Evolutionary conservation across 2,329 filamentous ascomycete genomes (phyloP).

Genomic region (Neofusicoccum sp.): DNA sequence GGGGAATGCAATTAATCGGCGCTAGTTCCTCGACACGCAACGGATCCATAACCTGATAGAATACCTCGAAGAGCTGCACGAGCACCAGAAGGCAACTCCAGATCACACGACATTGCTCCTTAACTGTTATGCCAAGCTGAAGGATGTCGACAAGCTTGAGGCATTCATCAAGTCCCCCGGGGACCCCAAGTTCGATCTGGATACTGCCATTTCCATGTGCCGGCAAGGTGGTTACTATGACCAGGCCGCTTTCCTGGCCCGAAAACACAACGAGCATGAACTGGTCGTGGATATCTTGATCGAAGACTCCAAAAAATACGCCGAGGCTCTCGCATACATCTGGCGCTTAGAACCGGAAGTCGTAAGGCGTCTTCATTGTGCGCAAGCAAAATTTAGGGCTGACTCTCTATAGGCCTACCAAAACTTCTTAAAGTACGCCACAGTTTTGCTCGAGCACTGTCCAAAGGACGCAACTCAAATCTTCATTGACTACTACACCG

Average conservation of each 20-base stretch:
- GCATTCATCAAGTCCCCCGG: conserved; percentile 94
- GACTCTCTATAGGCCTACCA: conserved; percentile 64
- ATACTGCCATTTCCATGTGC: conserved; percentile 97
- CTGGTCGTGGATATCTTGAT: conserved; percentile 94
- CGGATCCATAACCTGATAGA: conserved; percentile 96
- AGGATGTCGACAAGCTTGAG: conserved; percentile 94
- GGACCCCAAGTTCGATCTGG: conserved; percentile 92
- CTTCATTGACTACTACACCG: conserved; percentile 94
- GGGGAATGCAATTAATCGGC: conserved; percentile 19
- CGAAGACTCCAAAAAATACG: conserved; percentile 89
- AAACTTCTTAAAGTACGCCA: conserved; percentile 92
- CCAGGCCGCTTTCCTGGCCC: conserved; percentile 91
- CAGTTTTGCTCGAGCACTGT: conserved; percentile 84
- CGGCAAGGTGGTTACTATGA: conserved; percentile 95
- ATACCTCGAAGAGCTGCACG: conserved; percentile 93
- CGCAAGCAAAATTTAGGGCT: not conserved
- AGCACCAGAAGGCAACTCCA: conserved; percentile 86
- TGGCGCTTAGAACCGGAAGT: conserved; percentile 78
- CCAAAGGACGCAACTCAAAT: conserved; percentile 77
- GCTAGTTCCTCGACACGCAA: conserved; percentile 88
- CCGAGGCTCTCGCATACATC: conserved; percentile 85
- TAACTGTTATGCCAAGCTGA: conserved; percentile 97
- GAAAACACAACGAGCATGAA: conserved; percentile 90
- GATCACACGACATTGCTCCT: conserved; percentile 93
- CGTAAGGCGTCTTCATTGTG: conserved; percentile 48